Conservation (phyloP, 192 early-diverging fungal species). For the Entomortierella parvispora region DNA sequence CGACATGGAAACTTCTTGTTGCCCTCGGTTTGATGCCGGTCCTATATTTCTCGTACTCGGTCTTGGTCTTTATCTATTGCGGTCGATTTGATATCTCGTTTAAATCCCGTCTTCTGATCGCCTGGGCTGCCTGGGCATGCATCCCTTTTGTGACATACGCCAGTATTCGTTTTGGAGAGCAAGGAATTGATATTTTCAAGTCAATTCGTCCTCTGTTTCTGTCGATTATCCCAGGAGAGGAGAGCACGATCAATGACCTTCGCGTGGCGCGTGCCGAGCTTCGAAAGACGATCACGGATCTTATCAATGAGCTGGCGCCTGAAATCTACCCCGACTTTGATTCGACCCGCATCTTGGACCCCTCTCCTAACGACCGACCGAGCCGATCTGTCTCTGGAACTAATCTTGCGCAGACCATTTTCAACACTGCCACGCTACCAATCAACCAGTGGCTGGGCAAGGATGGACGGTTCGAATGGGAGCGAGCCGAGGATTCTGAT, state of each 20-base stretch:
- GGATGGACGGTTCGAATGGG: constrained; percentile 64
- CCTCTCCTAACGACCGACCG: constrained; percentile 23
- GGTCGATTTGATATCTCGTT: constrained; percentile 54
- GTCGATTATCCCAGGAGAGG: constrained; percentile 62
- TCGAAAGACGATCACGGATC: constrained; percentile 73
- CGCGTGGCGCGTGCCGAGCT: constrained; percentile 74
- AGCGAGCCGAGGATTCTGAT: constrained; percentile 56
- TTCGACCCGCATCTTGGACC: constrained; percentile 42
- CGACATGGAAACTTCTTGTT: constrained; percentile 92
- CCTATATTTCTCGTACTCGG: constrained; percentile 74
- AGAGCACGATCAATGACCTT: constrained; percentile 67
- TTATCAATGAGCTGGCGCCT: constrained; percentile 88
- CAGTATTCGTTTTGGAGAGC: constrained; percentile 77
- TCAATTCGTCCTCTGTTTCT: constrained; percentile 87
- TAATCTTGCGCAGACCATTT: constrained; percentile 8
- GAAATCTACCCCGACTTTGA: constrained; percentile 79
- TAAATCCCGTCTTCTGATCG: constrained; percentile 35
- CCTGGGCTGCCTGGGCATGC: constrained; percentile 46
- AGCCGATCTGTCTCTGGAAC: constrained; percentile 21
- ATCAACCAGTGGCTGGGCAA: constrained; percentile 55
- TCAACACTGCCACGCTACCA: constrained; percentile 15
- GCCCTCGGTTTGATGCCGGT: constrained; percentile 76
- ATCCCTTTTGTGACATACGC: constrained; percentile 76
- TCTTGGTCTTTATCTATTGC: constrained; percentile 64
- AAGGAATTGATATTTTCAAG: constrained; percentile 76